Conservation (phyloP, 345 rosid genomes). For the Gossypium raimondii region DNA sequence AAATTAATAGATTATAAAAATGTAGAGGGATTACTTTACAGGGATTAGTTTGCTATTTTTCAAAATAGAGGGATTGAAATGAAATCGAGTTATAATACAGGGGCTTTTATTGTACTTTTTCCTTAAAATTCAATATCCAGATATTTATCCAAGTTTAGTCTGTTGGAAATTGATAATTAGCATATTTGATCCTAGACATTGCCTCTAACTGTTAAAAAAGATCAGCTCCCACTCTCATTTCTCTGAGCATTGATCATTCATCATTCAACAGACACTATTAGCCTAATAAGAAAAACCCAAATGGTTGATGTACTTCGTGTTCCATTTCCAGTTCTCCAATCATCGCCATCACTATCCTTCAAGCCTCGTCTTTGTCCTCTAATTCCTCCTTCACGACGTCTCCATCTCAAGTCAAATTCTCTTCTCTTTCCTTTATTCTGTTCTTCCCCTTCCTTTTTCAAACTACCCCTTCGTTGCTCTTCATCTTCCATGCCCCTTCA, state of each 20-base stretch:
- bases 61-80: background rate
- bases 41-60: too few species aligned
- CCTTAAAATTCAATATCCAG: background rate
- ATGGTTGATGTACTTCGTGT: background rate
- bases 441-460: slow-evolving; percentile 2
- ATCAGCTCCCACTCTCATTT: background rate
- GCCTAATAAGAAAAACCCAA: background rate
- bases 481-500: slow-evolving; percentile 47
- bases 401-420: slow-evolving; percentile 18
- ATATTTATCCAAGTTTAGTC: background rate
- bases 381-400: slow-evolving; percentile 12
- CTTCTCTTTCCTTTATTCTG: slow-evolving; percentile 15
- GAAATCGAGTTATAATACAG: background rate
- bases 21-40: too few species aligned
- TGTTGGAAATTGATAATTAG: background rate
- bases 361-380: slow-evolving; percentile 10
- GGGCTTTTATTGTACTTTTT: background rate
- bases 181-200: background rate
- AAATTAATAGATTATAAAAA: too few species aligned
- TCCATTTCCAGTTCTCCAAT: background rate
- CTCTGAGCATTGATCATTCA: background rate
- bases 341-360: background rate
- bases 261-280: background rate
- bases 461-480: slow-evolving; percentile 29
- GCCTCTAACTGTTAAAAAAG: background rate